Conservation (phyloP, 192 early-diverging fungal species). For the Rhizophagus sp. region DNA sequence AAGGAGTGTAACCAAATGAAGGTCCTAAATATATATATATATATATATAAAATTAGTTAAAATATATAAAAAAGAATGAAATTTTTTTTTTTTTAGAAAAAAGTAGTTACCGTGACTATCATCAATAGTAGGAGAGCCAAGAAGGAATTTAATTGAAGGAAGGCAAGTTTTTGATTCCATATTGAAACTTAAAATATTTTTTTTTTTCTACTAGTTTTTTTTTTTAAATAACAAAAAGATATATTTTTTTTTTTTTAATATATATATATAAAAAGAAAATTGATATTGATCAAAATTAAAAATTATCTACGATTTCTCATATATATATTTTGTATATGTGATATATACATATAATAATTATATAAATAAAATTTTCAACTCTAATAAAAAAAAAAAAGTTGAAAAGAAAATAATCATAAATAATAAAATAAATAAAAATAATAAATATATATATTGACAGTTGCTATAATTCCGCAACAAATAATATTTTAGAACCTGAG, state of each 20-base stretch:
- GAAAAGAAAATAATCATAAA: neutral
- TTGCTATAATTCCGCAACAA: neutral
- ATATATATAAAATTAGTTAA: neutral
- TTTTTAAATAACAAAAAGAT: too few species aligned
- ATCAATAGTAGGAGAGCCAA: constrained; percentile 6
- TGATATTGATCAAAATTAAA: neutral
- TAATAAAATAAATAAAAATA: neutral
- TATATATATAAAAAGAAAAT: too few species aligned
- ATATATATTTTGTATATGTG: too few species aligned
- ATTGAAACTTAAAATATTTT: neutral
- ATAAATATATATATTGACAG: too few species aligned
- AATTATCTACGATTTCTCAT: too few species aligned
- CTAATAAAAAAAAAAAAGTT: too few species aligned
- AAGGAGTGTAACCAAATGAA: neutral
- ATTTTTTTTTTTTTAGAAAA: too few species aligned
- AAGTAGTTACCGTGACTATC: neutral
- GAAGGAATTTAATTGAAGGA: constrained; percentile 15
- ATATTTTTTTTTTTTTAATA: neutral
- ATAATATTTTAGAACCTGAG: neutral
- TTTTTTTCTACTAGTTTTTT: too few species aligned
- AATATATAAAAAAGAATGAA: too few species aligned
- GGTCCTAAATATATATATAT: neutral
- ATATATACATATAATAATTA: too few species aligned
- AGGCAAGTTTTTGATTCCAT: constrained; percentile 11
- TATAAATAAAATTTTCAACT: too few species aligned